phyloP scores from a whole-genome alignment of 2,329 filamentous ascomycete species.

The Cercospora zeae-maydis region DNA sequence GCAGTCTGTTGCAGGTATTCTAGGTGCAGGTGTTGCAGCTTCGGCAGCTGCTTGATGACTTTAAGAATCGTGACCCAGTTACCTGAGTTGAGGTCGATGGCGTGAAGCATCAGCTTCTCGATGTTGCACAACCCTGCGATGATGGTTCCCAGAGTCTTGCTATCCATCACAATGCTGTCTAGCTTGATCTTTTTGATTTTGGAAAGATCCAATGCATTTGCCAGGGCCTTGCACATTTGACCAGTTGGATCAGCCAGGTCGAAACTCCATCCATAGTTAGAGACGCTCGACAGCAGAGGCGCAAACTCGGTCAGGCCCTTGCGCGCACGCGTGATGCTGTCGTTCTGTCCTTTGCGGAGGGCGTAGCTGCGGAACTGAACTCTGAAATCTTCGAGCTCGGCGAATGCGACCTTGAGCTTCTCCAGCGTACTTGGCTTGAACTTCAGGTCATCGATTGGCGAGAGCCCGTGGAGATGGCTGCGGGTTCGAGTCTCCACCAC shows the following conservation, averaged over 20 bases:
- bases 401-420: slow-evolving; percentile 14
- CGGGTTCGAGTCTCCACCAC: slow-evolving; percentile 14
- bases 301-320: slow-evolving; percentile 14
- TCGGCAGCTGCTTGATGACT: slow-evolving; percentile 22
- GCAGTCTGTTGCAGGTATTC: slow-evolving; percentile 25
- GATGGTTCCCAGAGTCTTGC: slow-evolving; percentile 13
- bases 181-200: slow-evolving; percentile 19
- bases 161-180: slow-evolving; percentile 14
- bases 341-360: slow-evolving; percentile 7
- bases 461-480: slow-evolving; percentile 9
- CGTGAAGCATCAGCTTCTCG: slow-evolving; percentile 14
- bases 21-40: slow-evolving; percentile 30
- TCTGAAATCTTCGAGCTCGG: slow-evolving; percentile 18
- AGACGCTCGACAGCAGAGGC: slow-evolving; percentile 7
- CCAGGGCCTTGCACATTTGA: slow-evolving; percentile 9
- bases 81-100: slow-evolving; percentile 23
- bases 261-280: slow-evolving; percentile 8
- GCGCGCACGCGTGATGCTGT: slow-evolving; percentile 1
- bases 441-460: slow-evolving; percentile 18
- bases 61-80: slow-evolving; percentile 28
- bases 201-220: slow-evolving; percentile 10
- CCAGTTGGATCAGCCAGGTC: slow-evolving; percentile 11
- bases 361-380: slow-evolving; percentile 15
- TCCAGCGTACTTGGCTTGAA: slow-evolving; percentile 13
- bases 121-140: slow-evolving; percentile 11